Conservation (phyloP, 2,329 filamentous ascomycete species). For the Beauveria rudraprayagi region DNA sequence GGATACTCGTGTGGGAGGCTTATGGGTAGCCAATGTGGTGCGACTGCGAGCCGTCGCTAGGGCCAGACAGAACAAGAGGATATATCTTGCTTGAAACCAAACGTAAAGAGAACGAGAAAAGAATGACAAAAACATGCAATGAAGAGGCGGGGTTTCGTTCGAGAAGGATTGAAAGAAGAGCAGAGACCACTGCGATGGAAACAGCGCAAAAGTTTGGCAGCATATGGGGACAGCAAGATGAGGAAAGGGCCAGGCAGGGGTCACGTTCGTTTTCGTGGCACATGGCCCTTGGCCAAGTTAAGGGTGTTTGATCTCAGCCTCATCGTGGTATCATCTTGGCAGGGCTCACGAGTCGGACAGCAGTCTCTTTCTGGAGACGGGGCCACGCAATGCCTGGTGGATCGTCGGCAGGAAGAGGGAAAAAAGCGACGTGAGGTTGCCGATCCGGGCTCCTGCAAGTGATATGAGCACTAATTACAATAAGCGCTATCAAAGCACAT, state of each 20-base stretch:
- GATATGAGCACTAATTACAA: not conserved
- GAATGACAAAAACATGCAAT: not conserved
- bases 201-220: not conserved
- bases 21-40: not conserved
- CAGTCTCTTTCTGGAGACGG: not conserved
- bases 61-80: not conserved
- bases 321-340: conserved; percentile 2
- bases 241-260: not conserved
- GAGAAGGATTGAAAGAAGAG: not conserved
- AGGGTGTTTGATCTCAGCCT: conserved; percentile 7
- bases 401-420: not conserved
- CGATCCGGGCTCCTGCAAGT: not conserved
- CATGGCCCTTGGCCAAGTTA: not conserved
- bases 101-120: not conserved
- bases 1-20: not conserved
- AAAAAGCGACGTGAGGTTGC: not conserved
- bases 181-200: not conserved
- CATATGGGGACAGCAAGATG: not conserved
- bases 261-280: not conserved
- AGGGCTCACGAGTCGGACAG: not conserved
- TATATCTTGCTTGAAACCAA: not conserved
- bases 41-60: not conserved
- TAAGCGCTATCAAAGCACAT: not conserved
- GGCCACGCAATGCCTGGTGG: conserved; percentile 5
- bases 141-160: not conserved